These are phyloP conservation scores for Hermanozyma aechmeae DNA, from an alignment of 805 yeast genomes.

Conservation along the genomic window DNA sequence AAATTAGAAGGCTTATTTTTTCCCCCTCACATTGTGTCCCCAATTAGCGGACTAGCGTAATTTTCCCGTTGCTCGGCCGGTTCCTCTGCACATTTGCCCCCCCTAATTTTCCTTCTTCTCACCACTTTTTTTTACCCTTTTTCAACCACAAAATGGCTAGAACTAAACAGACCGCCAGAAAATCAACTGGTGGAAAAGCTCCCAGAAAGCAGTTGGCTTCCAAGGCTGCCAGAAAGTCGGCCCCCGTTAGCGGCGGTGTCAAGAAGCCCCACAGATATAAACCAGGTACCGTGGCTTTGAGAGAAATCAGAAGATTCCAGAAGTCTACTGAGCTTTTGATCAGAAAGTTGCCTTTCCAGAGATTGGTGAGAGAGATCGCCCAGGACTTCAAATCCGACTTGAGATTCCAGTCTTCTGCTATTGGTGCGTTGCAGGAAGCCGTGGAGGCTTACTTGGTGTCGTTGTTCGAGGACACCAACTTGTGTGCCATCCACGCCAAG, in stretches of 20 bases:
- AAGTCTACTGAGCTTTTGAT: slow-evolving; percentile 37
- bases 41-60: too few relatives aligned
- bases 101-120: background rate
- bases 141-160: slow-evolving; percentile 24
- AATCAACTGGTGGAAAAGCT: slow-evolving; percentile 41
- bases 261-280: slow-evolving; percentile 42
- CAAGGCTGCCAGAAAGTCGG: slow-evolving; percentile 40
- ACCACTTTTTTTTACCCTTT: background rate
- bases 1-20: too few relatives aligned
- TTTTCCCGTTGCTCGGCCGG: too few relatives aligned
- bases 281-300: slow-evolving; percentile 42
- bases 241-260: slow-evolving; percentile 39
- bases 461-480: slow-evolving; percentile 38
- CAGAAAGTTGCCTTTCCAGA: slow-evolving; percentile 40
- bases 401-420: slow-evolving; percentile 39
- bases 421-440: slow-evolving; percentile 39
- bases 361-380: slow-evolving; percentile 40
- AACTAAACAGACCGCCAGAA: slow-evolving; percentile 41
- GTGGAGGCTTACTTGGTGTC: slow-evolving; percentile 40
- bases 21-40: too few relatives aligned
- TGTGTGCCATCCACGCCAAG: slow-evolving; percentile 42
- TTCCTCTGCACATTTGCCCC: too few relatives aligned
- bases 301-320: slow-evolving; percentile 41
- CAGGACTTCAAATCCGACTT: slow-evolving; percentile 39
- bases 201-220: slow-evolving; percentile 42